Evolutionary conservation across 768 basidiomycete species (phyloP), one percentile per base, ranked within the genome.

Genomic region (Amylocystis lapponica): DNA sequence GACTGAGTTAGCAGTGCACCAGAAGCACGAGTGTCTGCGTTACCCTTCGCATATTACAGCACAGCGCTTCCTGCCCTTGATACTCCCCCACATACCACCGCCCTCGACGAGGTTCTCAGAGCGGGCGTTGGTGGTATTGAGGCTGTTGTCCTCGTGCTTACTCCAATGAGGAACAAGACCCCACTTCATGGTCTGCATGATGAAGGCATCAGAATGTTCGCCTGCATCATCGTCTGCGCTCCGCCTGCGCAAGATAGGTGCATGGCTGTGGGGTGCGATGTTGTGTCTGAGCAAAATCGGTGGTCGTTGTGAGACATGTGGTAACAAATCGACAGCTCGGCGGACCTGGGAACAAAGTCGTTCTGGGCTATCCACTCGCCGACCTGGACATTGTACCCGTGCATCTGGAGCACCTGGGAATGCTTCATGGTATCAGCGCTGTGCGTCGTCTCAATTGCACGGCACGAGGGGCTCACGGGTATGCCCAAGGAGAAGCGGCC

Each of bases 71-170:
- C 68, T 77, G 16, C 83, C 84, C 57, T 88, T 86, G 52, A 93
- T 74, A 47, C 76, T 76, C 14, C 67, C 80, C 95, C 95, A 98
- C 75, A 94, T 85, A 0, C 87, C 86, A 4, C 78, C 74, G 17
- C 83, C 76, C 36, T 82, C 77, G 5, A 81, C 57, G 23, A 98
- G 69, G 41, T 81, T 84, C 63, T 98, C 95, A 2, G 81, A 71
- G 16, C 92, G 79, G 0, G 94, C 93, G 51, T 98, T 98, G 47
- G 88, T 95, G 1, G 94, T 96, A 53, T 77, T 88, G 31, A 92
- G 64, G 0, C 70, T 68, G 38, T 75, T 76, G 48, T 83, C 78
- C 49, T 93, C 87, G 41, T 75, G 68, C 57, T 88, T 89, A 57
- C 71, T 78, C 83, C 83, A 93, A 58, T 86, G 81, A 1, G 88